Conservation (phyloP, 2,329 filamentous ascomycete species). For the Tolypocladium amazonense region DNA sequence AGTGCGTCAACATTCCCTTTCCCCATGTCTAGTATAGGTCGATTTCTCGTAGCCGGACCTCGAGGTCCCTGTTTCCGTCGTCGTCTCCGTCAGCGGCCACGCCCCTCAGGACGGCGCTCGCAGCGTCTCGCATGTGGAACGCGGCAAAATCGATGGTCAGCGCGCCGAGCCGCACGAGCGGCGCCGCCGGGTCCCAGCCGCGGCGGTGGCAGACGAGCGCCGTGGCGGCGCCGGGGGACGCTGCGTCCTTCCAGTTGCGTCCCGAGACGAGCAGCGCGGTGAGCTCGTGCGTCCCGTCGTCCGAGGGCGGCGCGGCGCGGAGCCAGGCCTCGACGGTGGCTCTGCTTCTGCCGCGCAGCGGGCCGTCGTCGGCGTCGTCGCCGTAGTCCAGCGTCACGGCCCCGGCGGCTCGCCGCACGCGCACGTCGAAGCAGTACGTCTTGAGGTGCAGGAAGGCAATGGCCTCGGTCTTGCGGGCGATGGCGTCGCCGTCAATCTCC, state of each 20-base stretch:
- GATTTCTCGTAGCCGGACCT: slow-evolving; percentile 19
- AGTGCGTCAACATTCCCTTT: neutral
- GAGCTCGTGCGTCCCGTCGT: slow-evolving; percentile 11
- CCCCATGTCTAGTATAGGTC: slow-evolving; percentile 19
- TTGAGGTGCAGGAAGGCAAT: slow-evolving; percentile 21
- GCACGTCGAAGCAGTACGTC: slow-evolving; percentile 22
- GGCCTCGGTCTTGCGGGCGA: slow-evolving; percentile 13
- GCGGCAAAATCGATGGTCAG: slow-evolving; percentile 15
- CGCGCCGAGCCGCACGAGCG: slow-evolving; percentile 20
- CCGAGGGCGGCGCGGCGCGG: slow-evolving; percentile 7
- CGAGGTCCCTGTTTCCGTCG: slow-evolving; percentile 11
- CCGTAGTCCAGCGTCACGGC: slow-evolving; percentile 1
- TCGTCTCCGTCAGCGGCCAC: slow-evolving; percentile 10
- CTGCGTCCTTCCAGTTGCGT: slow-evolving; percentile 16
- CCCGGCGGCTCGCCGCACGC: slow-evolving; percentile 8
- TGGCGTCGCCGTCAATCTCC: slow-evolving; percentile 23
- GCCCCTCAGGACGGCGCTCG: slow-evolving; percentile 15
- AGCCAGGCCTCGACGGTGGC: slow-evolving; percentile 7
- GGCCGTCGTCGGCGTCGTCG: slow-evolving; percentile 5
- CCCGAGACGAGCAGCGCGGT: slow-evolving; percentile 18
- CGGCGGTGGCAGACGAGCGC: slow-evolving; percentile 17
- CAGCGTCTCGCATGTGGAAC: slow-evolving; percentile 12
- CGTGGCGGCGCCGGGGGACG: slow-evolving; percentile 12
- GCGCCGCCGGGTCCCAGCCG: slow-evolving; percentile 14
- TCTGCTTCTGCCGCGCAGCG: slow-evolving; percentile 11